A percentile compares a stretch with the other conserved stretches of the same genome.
Conservation (phyloP, 31 red algal species). For the Endocladia muricata region DNA sequence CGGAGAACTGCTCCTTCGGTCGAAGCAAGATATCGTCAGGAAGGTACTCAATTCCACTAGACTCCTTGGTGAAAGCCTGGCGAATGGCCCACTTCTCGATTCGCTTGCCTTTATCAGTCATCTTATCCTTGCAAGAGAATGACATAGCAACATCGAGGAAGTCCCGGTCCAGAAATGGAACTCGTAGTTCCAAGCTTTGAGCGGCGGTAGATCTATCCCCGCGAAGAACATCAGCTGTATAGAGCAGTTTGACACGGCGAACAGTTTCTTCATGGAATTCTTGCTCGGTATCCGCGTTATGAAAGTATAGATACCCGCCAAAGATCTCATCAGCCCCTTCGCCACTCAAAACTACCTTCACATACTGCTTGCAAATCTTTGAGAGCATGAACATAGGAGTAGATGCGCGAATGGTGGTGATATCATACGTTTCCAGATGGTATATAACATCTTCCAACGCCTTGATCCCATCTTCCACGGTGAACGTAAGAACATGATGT, state of each 20-base stretch:
- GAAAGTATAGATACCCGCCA: constrained; percentile 98
- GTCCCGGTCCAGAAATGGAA: constrained; percentile 96
- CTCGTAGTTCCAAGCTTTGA: constrained; percentile 89
- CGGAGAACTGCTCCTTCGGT: constrained; percentile 95
- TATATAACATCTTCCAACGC: constrained; percentile 89
- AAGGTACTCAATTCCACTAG: constrained; percentile 65
- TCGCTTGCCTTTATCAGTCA: constrained; percentile 71
- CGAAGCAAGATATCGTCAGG: constrained; percentile 90
- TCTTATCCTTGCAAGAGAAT: constrained; percentile 77
- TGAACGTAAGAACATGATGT: constrained; percentile 94
- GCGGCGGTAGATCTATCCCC: constrained; percentile 89
- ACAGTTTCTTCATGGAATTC: constrained; percentile 88
- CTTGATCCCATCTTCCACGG: constrained; percentile 83
- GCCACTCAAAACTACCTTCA: constrained; percentile 94
- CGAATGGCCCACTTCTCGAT: constrained; percentile 96
- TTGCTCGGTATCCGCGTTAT: constrained; percentile 78
- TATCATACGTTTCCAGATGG: constrained; percentile 96
- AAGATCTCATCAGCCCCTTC: constrained; percentile 98
- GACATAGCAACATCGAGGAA: constrained; percentile 88
- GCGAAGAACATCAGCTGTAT: constrained; percentile 91
- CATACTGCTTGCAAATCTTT: constrained; percentile 72
- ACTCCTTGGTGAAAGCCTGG: constrained; percentile 80
- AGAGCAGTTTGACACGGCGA: constrained; percentile 69
- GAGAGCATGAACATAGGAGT: constrained; percentile 88
- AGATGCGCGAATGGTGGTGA: constrained; percentile 93